These are phyloP conservation scores for Patellaria atrata DNA, from an alignment of 495 filamentous ascomycete species.

Conservation along the genomic window DNA sequence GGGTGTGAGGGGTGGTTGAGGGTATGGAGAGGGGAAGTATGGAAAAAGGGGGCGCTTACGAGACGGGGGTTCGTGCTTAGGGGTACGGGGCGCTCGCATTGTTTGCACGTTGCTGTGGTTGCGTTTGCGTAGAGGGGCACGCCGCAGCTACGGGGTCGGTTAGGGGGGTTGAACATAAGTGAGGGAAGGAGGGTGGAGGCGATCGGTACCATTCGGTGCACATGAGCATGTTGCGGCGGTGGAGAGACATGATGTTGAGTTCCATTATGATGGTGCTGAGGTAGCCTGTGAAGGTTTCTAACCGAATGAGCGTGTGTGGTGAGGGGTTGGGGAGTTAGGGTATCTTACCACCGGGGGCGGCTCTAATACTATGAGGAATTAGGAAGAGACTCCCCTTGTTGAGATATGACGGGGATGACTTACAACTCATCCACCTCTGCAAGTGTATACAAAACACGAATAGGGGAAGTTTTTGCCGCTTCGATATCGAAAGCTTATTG, in stretches of 20 bases:
- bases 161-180: neutral
- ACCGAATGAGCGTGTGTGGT: neutral
- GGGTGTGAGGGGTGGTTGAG: neutral
- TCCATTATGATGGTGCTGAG: conserved; percentile 43
- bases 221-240: conserved; percentile 36
- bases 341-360: conserved; percentile 26
- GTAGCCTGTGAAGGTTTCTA: conserved; percentile 40
- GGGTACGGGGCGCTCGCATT: conserved; percentile 32
- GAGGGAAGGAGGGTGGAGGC: neutral
- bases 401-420: neutral
- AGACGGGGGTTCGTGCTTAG: conserved; percentile 42
- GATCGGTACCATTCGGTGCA: conserved; percentile 42
- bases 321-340: neutral
- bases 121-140: conserved; percentile 40
- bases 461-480: conserved; percentile 28
- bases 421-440: conserved; percentile 45
- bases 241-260: conserved; percentile 34
- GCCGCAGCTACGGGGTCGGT: conserved; percentile 32
- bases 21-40: neutral
- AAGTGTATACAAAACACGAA: conserved; percentile 40
- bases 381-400: conserved; percentile 1
- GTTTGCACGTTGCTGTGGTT: conserved; percentile 32
- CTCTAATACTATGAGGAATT: conserved; percentile 19
- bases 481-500: conserved; percentile 37
- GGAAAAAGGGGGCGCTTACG: conserved; percentile 8